Base-by-base conservation (phyloP, 345 rosid species). In the Linum trigynum region DNA sequence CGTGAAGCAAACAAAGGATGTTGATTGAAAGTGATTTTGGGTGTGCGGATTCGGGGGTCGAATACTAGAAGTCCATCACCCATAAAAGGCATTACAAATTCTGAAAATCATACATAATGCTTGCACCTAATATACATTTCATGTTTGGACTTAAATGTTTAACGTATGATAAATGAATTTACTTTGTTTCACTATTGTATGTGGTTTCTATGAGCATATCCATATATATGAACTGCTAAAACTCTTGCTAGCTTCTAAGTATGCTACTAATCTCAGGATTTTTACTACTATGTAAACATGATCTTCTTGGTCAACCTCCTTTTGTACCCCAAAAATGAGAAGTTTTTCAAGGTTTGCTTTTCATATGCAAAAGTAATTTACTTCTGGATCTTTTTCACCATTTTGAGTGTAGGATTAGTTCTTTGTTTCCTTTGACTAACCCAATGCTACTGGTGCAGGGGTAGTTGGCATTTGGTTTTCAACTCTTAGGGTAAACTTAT, bases 291-390 rank as follows among this genome's bases (percentile, higher is more conserved):
- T 71, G 98, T 97, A 73, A 92, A 92, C 51, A 90, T 94, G 55
- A 92, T 92, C 69, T 92, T 92, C 85, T 80, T 88, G 91, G 71
- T 92, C 48, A 83, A 85, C 68, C 94, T 90, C 68, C 90, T 92
- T 75, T 66, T 92, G 3, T 86, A 84, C 75, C 90, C 97, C 12
- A 85, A 76, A 69, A 81, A 86, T 70, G 97, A 90, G 74, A 92
- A 90, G 86, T 81, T 92, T 66, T 92, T 90, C 80, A 81, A 90
- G 98, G 88, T 90, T 75, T 92, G 98, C 86, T 90, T 90, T 79
- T 86, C 98, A 16, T 92, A 90, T 82, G 91, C 98, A 0, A 97
- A 92, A 87, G 98, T 92, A 77, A 72, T 78, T 39, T 39, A 53
- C 36, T 61, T 69, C 50, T 32, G 51, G 58, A 37, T 38, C 50